These are phyloP conservation scores for Athelia sp. DNA, from an alignment of 1,284 basidiomycete species.

Conservation along the genomic window DNA sequence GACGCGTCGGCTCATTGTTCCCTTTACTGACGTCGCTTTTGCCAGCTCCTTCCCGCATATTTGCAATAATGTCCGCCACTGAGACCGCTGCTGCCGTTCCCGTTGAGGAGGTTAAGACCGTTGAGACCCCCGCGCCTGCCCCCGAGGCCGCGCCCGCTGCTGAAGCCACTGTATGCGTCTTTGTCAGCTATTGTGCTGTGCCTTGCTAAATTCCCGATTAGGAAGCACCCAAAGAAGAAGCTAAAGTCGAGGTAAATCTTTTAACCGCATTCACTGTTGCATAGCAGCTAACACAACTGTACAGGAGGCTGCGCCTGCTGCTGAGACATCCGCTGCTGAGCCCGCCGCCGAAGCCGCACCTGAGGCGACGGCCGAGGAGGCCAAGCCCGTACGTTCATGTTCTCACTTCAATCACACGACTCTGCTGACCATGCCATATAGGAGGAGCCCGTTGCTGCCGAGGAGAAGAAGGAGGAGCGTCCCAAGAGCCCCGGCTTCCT, in stretches of 20 bases:
- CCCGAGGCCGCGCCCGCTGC: conserved; percentile 29
- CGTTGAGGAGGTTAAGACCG: conserved; percentile 50
- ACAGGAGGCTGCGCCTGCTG: conserved; percentile 31
- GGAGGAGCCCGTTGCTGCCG: conserved; percentile 36
- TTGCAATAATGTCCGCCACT: conserved; percentile 76
- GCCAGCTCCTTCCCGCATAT: conserved; percentile 45
- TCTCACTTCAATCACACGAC: conserved; percentile 6
- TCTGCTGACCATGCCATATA: conserved; percentile 9
- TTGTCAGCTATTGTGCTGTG: conserved; percentile 6
- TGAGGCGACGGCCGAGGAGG: conserved; percentile 32
- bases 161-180: conserved; percentile 16
- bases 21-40: conserved; percentile 16
- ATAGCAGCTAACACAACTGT: conserved; percentile 2
- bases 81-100: conserved; percentile 44
- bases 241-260: conserved; percentile 36
- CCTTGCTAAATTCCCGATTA: conserved; percentile 14
- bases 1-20: conserved; percentile 10
- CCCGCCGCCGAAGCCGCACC: conserved; percentile 24
- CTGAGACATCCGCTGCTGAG: conserved; percentile 21
- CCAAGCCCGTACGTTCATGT: conserved; percentile 49
- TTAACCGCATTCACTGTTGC: neutral
- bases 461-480: conserved; percentile 64
- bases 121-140: conserved; percentile 36
- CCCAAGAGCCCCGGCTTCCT: conserved; percentile 75
- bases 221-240: conserved; percentile 47